These are phyloP conservation scores for Cordyceps fumosorosea DNA, from an alignment of 2,329 filamentous ascomycete species.

Conservation along the genomic window DNA sequence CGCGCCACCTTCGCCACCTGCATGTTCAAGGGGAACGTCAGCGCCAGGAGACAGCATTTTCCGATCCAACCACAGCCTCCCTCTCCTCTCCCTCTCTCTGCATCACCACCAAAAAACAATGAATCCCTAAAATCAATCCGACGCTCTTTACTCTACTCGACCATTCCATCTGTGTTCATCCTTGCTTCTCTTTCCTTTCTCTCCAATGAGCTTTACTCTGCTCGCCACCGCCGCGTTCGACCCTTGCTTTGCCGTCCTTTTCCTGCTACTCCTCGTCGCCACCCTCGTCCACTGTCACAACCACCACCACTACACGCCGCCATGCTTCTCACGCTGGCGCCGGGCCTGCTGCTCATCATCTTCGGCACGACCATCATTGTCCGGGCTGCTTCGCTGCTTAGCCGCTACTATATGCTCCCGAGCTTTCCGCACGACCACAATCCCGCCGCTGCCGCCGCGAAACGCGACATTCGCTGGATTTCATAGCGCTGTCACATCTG, in stretches of 20 bases:
- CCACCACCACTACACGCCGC: neutral
- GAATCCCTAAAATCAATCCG: neutral
- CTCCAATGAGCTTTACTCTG: neutral
- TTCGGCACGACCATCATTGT: conserved; percentile 10
- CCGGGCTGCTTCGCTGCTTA: conserved; percentile 12
- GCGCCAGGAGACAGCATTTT: no score
- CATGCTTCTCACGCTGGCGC: conserved; percentile 14
- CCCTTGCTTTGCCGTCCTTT: neutral
- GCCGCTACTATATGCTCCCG: conserved; percentile 8
- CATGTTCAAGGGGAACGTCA: no score
- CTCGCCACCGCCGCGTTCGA: neutral
- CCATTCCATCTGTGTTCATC: neutral
- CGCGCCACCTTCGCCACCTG: no score
- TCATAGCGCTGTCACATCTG: neutral
- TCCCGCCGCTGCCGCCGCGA: neutral
- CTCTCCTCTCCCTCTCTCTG: neutral
- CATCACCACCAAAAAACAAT: neutral
- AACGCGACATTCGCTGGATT: conserved; percentile 9
- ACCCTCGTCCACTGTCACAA: neutral
- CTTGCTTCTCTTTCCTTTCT: neutral
- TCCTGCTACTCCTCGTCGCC: neutral
- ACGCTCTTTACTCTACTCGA: neutral
- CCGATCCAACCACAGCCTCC: neutral
- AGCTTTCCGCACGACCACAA: conserved; percentile 8
- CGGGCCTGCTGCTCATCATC: conserved; percentile 8